These are phyloP conservation scores for Diaporthe longicolla DNA, from an alignment of 2,329 filamentous ascomycete species.

Conservation along the genomic window DNA sequence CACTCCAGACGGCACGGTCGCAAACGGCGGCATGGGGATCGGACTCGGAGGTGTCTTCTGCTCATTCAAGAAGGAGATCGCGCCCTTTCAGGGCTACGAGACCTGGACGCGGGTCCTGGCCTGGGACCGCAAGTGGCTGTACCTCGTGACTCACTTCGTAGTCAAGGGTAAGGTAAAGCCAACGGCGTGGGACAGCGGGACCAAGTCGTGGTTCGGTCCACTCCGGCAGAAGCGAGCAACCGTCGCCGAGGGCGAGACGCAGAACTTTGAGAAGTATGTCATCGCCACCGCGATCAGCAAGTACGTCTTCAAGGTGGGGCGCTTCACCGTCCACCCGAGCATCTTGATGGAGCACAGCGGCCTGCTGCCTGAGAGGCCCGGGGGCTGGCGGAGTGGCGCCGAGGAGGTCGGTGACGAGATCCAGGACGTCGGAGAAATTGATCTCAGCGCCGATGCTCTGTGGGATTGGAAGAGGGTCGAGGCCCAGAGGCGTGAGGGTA, in stretches of 20 bases:
- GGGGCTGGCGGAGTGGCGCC: constrained; percentile 69
- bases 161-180: constrained; percentile 72
- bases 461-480: constrained; percentile 74
- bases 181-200: constrained; percentile 65
- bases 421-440: constrained; percentile 47
- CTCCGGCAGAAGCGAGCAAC: constrained; percentile 52
- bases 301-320: constrained; percentile 86
- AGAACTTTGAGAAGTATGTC: constrained; percentile 72
- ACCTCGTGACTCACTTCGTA: constrained; percentile 81
- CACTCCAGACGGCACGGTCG: constrained; percentile 64
- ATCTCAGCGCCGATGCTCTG: constrained; percentile 54
- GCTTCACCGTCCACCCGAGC: constrained; percentile 88
- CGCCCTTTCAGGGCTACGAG: constrained; percentile 78
- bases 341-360: constrained; percentile 79
- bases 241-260: constrained; percentile 54
- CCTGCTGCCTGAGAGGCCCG: constrained; percentile 81
- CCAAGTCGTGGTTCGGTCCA: constrained; percentile 55
- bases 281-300: constrained; percentile 82
- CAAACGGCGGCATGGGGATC: constrained; percentile 70
- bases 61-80: constrained; percentile 81
- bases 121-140: constrained; percentile 89
- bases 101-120: constrained; percentile 78
- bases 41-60: constrained; percentile 81
- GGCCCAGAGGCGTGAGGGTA: constrained; percentile 66
- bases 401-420: constrained; percentile 55